A percentile compares a stretch with the other conserved stretches of the same genome.
Conservation (phyloP, 768 basidiomycete species). For the Psilocybe tampanensis region DNA sequence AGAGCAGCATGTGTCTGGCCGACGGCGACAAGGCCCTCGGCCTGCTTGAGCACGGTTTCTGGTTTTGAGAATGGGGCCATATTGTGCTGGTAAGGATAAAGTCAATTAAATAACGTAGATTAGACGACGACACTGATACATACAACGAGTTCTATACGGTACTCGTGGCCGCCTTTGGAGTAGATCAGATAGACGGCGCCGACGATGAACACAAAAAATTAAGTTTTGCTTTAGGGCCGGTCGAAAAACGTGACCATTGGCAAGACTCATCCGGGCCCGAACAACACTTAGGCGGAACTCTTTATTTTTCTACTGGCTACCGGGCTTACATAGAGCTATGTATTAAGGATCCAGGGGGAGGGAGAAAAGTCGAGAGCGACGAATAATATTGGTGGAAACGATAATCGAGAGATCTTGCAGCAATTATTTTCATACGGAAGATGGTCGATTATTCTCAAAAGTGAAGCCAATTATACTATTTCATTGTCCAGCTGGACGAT, state of each 20-base stretch:
- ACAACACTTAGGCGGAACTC: not conserved
- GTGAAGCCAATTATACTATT: too few species aligned
- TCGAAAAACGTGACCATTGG: constrained; percentile 3
- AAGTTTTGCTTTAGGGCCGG: constrained; percentile 26
- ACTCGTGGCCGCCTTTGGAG: constrained; percentile 21
- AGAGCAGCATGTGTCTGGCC: constrained; percentile 90
- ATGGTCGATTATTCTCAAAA: too few species aligned
- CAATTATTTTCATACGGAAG: too few species aligned
- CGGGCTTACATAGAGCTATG: too few species aligned
- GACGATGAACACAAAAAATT: constrained; percentile 24
- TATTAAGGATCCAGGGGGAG: too few species aligned
- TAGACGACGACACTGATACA: constrained; percentile 1
- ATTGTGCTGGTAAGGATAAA: constrained; percentile 15
- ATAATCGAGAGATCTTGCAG: too few species aligned
- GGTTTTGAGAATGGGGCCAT: constrained; percentile 94
- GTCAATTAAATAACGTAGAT: not conserved
- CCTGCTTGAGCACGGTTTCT: constrained; percentile 88
- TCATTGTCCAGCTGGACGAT: too few species aligned
- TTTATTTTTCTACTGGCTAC: not conserved
- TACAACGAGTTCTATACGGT: constrained; percentile 22
- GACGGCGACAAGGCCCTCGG: constrained; percentile 92
- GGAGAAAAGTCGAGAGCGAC: too few species aligned
- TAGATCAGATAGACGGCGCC: constrained; percentile 17
- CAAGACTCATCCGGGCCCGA: constrained; percentile 9
- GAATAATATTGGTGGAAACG: too few species aligned